These are phyloP conservation scores for Amylostereum areolatum DNA, from an alignment of 1,284 basidiomycete species.

Conservation along the genomic window DNA sequence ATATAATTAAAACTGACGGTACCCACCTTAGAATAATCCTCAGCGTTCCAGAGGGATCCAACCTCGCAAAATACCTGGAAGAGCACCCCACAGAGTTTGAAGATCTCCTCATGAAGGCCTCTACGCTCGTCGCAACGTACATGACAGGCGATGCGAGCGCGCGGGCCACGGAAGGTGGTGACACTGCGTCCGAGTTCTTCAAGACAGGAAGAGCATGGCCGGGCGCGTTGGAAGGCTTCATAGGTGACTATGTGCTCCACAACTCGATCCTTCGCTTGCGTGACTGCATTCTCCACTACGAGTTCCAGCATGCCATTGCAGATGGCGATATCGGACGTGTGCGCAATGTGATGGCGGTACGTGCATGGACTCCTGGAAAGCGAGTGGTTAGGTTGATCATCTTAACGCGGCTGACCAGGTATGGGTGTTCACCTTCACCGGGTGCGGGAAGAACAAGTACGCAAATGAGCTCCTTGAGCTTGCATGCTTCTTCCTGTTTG, in stretches of 20 bases:
- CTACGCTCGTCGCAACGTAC: neutral
- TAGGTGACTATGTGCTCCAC: slow-evolving; percentile 3
- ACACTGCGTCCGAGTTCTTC: too few relatives aligned
- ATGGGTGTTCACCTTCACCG: slow-evolving; percentile 23
- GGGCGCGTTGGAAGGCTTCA: too few relatives aligned
- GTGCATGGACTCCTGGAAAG: neutral
- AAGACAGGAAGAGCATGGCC: too few relatives aligned
- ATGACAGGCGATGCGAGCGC: neutral
- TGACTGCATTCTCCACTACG: slow-evolving; percentile 5
- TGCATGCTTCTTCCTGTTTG: slow-evolving; percentile 23
- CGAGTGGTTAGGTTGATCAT: neutral
- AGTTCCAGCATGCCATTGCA: slow-evolving; percentile 16
- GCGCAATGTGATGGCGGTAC: slow-evolving; percentile 17
- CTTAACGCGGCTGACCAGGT: slow-evolving; percentile 7
- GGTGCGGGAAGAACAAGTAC: slow-evolving; percentile 22
- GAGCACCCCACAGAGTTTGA: neutral
- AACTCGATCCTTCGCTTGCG: slow-evolving; percentile 4
- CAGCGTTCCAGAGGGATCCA: neutral
- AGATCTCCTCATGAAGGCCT: neutral
- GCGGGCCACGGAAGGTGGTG: neutral
- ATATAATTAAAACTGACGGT: too few relatives aligned
- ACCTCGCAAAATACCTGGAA: neutral
- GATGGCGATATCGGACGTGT: slow-evolving; percentile 24
- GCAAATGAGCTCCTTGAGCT: slow-evolving; percentile 24
- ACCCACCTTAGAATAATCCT: neutral